Evolutionary conservation across 2,329 filamentous ascomycete species (phyloP), one percentile per base, ranked within the genome.

Genomic region (Curvularia verruculosa): DNA sequence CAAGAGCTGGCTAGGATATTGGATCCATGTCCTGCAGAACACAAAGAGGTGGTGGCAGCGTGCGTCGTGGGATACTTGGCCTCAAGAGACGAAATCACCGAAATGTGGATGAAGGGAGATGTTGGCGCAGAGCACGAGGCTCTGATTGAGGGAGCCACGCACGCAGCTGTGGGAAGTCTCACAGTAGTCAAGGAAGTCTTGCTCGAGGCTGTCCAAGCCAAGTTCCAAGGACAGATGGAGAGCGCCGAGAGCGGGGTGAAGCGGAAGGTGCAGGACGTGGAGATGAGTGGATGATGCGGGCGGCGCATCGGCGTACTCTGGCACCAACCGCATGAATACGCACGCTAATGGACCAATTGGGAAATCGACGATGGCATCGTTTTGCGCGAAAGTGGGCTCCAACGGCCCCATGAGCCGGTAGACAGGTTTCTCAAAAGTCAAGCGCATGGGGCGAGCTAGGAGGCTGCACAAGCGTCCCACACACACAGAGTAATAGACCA

Each of bases 61-160:
- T 96, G 92, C 77, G 92, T 95, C 60, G 89, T 99, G 36, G 95
- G 89, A 10, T 98, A 97, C 76, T 83, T 98, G 64, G 90, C 92
- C 49, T 84, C 83, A 21, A 84, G 93, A 60, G 94, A 98, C 66
- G 95, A 99, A 76, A 87, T 98, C 49, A 97, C 94, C 8, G 93
- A 96, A 72, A 77, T 98, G 18, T 99, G 95, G 95, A 85, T 96
- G 71, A 97, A 93, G 79, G 94, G 95, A 18, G 83, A 88, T 71
- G 76, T 74, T 63, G 80, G 77, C 48, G 69, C 67, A 51, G 75
- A 73, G 52, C 78, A 78, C 41, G 85, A 87, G 56, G 75, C 80
- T 18, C 74, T 90, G 49, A 80, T 88, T 29, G 86, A 89, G 66
- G 83, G 82, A 58, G 87, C 87, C 49, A 85, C 88, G 28, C 83